A percentile compares a stretch with the other conserved stretches of the same genome.
Evolutionary conservation across 2,329 filamentous ascomycete genomes (phyloP).

Genomic region (Calonectria honghensis): DNA sequence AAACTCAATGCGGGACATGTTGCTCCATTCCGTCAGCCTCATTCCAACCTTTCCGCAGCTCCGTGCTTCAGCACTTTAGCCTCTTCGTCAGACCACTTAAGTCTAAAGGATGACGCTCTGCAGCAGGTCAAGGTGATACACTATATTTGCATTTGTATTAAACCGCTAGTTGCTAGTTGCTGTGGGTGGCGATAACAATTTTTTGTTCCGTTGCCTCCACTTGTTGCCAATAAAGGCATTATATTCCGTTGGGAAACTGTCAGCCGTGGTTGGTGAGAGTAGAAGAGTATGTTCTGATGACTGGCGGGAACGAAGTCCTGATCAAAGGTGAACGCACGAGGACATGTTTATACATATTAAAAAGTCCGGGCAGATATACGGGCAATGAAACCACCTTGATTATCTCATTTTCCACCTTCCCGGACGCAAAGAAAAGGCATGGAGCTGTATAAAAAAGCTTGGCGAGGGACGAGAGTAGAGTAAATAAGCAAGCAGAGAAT

Average conservation of each 20-base stretch:
- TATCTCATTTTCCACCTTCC: background rate
- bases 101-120: background rate
- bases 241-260: conserved; percentile 77
- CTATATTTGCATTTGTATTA: conserved; percentile 57
- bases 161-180: conserved; percentile 80
- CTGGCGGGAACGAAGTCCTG: conserved; percentile 53
- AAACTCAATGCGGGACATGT: background rate
- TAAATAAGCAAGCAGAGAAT: background rate
- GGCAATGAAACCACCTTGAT: background rate
- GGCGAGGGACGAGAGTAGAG: background rate
- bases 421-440: background rate
- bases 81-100: background rate
- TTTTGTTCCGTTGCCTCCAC: conserved; percentile 78
- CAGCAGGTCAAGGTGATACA: background rate
- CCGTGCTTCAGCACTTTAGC: background rate
- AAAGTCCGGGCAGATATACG: background rate
- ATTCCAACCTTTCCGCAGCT: background rate
- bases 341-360: background rate
- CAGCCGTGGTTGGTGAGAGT: conserved; percentile 77
- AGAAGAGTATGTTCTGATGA: conserved; percentile 76
- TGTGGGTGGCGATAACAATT: conserved; percentile 76
- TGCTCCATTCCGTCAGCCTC: background rate
- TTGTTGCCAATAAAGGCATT: conserved; percentile 72
- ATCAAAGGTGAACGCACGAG: background rate
- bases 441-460: background rate